Evolutionary conservation across 2,329 filamentous ascomycete species (phyloP), one percentile per base, ranked within the genome.

Genomic region (Penicillium sp.): DNA sequence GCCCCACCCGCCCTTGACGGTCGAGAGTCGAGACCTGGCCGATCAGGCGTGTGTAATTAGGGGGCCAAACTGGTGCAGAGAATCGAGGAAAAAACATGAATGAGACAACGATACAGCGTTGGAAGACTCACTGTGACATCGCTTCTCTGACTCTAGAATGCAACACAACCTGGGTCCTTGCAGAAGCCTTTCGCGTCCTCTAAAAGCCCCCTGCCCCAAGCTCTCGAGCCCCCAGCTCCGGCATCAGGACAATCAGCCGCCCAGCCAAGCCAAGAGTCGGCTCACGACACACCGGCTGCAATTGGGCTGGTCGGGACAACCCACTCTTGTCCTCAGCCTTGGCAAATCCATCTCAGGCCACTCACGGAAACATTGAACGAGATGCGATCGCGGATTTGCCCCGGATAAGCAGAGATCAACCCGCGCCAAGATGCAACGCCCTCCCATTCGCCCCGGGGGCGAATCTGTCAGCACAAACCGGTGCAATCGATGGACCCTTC

Each of bases 291-390:
- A 7, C 4, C 43, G 31, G 15, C 5, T 17, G 15, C 25, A 34
- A 31, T 48, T 48, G 45, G 28, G 4, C 45, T 17, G 25, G 25
- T 20, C 28, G 28, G 45, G 20, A 28, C 17, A 45, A 35, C 31
- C 38, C 20, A 28, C 28, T 56, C 45, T 37, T 34, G 35, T 25
- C 39, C 28, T 50, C 5, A 14, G 42, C 20, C 54, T 56, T 50
- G 54, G 54, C 54, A 51, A 28, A 7, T n/a, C 54, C 45, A 8
- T 37, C 35, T n/a, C 43, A n/a, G 43, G 17, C 38, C n/a, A 14
- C 37, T 50, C 54, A 20, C 2, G 45, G 45, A 22, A 50, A 50
- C 20, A 50, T 42, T 43, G 51, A 45, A 56, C 54, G 54, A 56
- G 42, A 42, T 41, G 45, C 45, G 38, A 42, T 41, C 25, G 34